A percentile compares a stretch with the other conserved stretches of the same genome.
Conservation (phyloP, 352 stramenopile species). For the Phytophthora fragariae region DNA sequence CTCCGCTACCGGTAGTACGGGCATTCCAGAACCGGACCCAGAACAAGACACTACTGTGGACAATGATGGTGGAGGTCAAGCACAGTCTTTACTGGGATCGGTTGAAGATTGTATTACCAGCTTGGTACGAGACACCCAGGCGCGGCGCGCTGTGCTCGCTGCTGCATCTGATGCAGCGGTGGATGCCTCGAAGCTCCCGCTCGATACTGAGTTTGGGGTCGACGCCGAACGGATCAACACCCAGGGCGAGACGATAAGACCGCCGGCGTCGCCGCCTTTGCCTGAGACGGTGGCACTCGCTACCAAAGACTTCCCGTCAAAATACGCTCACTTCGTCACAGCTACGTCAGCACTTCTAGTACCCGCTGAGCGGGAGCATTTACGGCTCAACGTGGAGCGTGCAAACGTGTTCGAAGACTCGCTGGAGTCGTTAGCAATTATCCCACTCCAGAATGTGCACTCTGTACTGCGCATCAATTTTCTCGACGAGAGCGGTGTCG, state of each 20-base stretch:
- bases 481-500: slow-evolving; percentile 62
- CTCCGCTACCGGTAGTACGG: slow-evolving; percentile 7
- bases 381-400: slow-evolving; percentile 41
- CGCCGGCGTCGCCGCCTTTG: slow-evolving; percentile 5
- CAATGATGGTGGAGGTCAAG: not conserved
- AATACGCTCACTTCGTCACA: slow-evolving; percentile 46
- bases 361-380: slow-evolving; percentile 29
- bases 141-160: slow-evolving; percentile 3
- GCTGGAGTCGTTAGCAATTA: slow-evolving; percentile 41
- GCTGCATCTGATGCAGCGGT: slow-evolving; percentile 3
- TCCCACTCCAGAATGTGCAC: slow-evolving; percentile 37
- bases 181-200: slow-evolving; percentile 23
- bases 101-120: slow-evolving; percentile 32
- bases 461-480: slow-evolving; percentile 64
- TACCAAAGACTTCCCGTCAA: slow-evolving; percentile 37
- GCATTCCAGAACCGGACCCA: slow-evolving; percentile 19
- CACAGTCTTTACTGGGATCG: slow-evolving; percentile 17
- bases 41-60: slow-evolving; percentile 9
- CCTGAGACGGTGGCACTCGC: slow-evolving; percentile 24
- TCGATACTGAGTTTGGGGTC: slow-evolving; percentile 8
- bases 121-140: slow-evolving; percentile 13
- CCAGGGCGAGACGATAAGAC: not conserved
- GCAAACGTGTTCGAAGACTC: slow-evolving; percentile 43
- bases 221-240: not conserved
- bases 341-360: slow-evolving; percentile 28